These are phyloP conservation scores for Microglena sp. DNA, from an alignment of 139 green algal genomes.

Conservation along the genomic window DNA sequence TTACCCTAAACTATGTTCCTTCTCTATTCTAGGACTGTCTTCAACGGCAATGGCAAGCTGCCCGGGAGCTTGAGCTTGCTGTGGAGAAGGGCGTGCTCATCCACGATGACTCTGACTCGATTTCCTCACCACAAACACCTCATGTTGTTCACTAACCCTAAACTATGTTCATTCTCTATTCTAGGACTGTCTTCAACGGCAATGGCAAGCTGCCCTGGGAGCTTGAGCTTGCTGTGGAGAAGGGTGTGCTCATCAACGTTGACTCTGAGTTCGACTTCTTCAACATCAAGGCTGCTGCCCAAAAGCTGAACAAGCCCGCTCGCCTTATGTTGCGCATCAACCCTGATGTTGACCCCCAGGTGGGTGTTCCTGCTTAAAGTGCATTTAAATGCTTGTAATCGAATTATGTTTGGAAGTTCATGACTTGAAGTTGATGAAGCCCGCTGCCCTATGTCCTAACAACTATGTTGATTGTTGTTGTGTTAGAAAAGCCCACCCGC, in stretches of 20 bases:
- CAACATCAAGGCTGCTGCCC: conserved; percentile 29
- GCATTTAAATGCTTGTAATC: too few species aligned
- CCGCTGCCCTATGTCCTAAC: conserved; percentile 48
- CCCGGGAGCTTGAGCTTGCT: conserved; percentile 84
- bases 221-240: conserved; percentile 75
- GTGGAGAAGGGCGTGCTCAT: conserved; percentile 76
- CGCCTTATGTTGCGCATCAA: conserved; percentile 92
- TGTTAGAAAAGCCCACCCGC: conserved; percentile 46
- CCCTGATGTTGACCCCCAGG: conserved; percentile 89
- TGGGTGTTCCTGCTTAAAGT: not conserved
- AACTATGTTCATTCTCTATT: not conserved
- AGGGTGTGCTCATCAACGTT: conserved; percentile 88
- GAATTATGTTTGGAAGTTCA: too few species aligned
- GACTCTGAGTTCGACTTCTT: conserved; percentile 95
- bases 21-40: conserved; percentile 23
- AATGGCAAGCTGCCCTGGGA: conserved; percentile 94
- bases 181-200: conserved; percentile 69
- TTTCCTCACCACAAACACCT: not conserved
- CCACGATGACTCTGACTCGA: conserved; percentile 71
- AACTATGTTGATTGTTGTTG: too few species aligned
- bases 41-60: conserved; percentile 96
- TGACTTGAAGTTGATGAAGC: too few species aligned
- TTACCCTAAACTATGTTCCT: not conserved
- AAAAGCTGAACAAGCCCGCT: conserved; percentile 51
- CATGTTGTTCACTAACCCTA: too few species aligned